Evolutionary conservation across 345 rosid genomes (phyloP).

Genomic region (Salix purpurea): DNA sequence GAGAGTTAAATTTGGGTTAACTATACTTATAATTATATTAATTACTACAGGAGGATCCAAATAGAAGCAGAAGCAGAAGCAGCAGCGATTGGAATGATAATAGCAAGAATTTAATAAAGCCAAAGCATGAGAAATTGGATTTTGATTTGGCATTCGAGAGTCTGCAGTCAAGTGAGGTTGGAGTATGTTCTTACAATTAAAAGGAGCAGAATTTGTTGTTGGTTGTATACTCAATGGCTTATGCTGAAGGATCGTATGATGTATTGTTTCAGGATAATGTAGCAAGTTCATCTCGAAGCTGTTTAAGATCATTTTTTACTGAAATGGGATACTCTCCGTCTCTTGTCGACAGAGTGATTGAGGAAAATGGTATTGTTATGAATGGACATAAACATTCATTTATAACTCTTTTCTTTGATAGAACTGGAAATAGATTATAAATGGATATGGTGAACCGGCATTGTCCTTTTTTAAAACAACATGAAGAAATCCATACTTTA

Average conservation of each 20-base stretch:
- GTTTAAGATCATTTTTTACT: constrained; percentile 48
- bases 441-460: too few relatives aligned
- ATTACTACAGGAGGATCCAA: too few relatives aligned
- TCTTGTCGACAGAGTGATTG: constrained; percentile 63
- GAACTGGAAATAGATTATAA: too few relatives aligned
- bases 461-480: background rate
- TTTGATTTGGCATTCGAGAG: constrained; percentile 45
- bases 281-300: constrained; percentile 81
- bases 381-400: background rate
- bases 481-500: background rate
- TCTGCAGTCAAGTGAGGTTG: constrained; percentile 28
- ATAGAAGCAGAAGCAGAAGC: too few relatives aligned
- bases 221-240: too few relatives aligned
- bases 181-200: constrained; percentile 31
- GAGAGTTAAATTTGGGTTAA: too few relatives aligned
- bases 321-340: constrained; percentile 79
- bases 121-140: constrained; percentile 62
- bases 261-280: constrained; percentile 44
- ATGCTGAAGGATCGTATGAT: too few relatives aligned
- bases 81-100: too few relatives aligned
- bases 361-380: constrained; percentile 61
- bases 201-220: too few relatives aligned
- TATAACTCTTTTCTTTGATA: background rate
- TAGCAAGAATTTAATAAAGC: constrained; percentile 12
- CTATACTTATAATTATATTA: too few relatives aligned